phyloP scores from a whole-genome alignment of 345 rosid genomes.

The rapeseed (Brassica napus) region Da-Ae NC_063438.1:8585001-8585500 shows the following conservation, averaged over 20 bases:
- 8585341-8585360: slow-evolving; percentile 82
- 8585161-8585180: slow-evolving; percentile 90
- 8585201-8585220: slow-evolving; percentile 83
- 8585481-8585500: slow-evolving; percentile 78
- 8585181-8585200: slow-evolving; percentile 78
- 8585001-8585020: slow-evolving; percentile 93
- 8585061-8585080: slow-evolving; percentile 62
- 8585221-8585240: slow-evolving; percentile 85
- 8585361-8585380: slow-evolving; percentile 71
- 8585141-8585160: slow-evolving; percentile 81
- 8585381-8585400: slow-evolving; percentile 83
- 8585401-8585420: slow-evolving; percentile 71
- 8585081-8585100: slow-evolving; percentile 81
- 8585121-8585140: slow-evolving; percentile 81
- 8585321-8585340: slow-evolving; percentile 91
- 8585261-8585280: slow-evolving; percentile 80
- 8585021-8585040: slow-evolving; percentile 58
- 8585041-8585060: slow-evolving; percentile 87
- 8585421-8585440: slow-evolving; percentile 75
- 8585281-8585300: slow-evolving; percentile 81
- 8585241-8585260: slow-evolving; percentile 94
- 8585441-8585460: slow-evolving; percentile 57
- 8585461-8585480: slow-evolving; percentile 74
- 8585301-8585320: slow-evolving; percentile 86
- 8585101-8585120: slow-evolving; percentile 86